Evolutionary conservation across 805 yeast genomes (phyloP).

Genomic region (Suhomyces vadensis): DNA sequence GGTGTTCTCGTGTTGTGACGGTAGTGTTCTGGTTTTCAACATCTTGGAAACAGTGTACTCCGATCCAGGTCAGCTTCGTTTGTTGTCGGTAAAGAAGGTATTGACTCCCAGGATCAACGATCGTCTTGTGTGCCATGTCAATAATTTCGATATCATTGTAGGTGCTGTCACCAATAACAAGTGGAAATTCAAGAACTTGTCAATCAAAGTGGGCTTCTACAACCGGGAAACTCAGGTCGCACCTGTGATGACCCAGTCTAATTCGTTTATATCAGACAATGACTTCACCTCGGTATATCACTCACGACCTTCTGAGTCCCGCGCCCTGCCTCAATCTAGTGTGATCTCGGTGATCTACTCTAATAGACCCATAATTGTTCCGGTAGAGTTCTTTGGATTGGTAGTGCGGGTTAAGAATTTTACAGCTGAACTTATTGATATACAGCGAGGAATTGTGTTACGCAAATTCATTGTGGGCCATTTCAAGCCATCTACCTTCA

Average conservation of each 20-base stretch:
- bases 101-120: constrained; percentile 75
- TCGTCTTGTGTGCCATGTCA: constrained; percentile 57
- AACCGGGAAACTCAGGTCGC: constrained; percentile 32
- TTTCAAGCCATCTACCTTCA: constrained; percentile 58
- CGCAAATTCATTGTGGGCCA: constrained; percentile 61
- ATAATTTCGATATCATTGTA: constrained; percentile 54
- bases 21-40: constrained; percentile 36
- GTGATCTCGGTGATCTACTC: neutral
- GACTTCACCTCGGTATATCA: constrained; percentile 15
- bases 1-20: constrained; percentile 51
- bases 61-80: constrained; percentile 11
- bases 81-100: constrained; percentile 57
- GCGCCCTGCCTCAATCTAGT: neutral
- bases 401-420: constrained; percentile 57
- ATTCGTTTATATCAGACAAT: constrained; percentile 13
- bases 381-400: constrained; percentile 76
- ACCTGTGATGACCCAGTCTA: constrained; percentile 5
- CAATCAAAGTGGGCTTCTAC: constrained; percentile 47
- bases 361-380: constrained; percentile 44
- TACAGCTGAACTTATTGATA: constrained; percentile 69
- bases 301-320: neutral
- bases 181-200: constrained; percentile 60
- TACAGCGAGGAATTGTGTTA: constrained; percentile 72
- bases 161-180: constrained; percentile 64
- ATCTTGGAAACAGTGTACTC: constrained; percentile 23